Conservation (phyloP, 1,284 basidiomycete species). For the Cystobasidium pallidum region DNA sequence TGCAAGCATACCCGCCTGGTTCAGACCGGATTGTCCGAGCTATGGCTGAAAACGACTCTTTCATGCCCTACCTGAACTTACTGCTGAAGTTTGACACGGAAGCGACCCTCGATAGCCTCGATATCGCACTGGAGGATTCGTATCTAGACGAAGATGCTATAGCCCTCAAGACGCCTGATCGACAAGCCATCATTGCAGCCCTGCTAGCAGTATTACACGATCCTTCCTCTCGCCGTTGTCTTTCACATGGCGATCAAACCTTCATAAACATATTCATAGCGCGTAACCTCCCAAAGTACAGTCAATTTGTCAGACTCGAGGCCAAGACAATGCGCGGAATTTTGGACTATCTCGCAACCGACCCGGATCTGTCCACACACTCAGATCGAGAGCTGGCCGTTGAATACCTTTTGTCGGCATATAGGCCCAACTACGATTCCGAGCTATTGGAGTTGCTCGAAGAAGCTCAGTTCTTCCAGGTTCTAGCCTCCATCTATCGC, state of each 20-base stretch:
- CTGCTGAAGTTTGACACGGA: conserved; percentile 89
- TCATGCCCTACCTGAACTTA: conserved; percentile 82
- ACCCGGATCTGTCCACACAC: conserved; percentile 71
- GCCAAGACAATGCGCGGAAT: conserved; percentile 73
- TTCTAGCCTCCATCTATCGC: conserved; percentile 77
- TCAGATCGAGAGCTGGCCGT: conserved; percentile 94
- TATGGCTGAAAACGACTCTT: conserved; percentile 52
- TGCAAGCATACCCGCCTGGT: conserved; percentile 63
- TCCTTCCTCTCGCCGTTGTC: conserved; percentile 54
- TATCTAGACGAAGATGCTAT: conserved; percentile 67
- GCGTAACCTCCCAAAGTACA: conserved; percentile 94
- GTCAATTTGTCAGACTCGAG: conserved; percentile 77
- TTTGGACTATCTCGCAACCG: conserved; percentile 74
- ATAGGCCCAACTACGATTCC: conserved; percentile 78
- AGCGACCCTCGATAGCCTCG: conserved; percentile 88
- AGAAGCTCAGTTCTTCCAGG: conserved; percentile 83
- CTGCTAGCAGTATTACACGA: conserved; percentile 76
- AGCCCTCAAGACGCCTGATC: conserved; percentile 60
- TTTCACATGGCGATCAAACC: conserved; percentile 66
- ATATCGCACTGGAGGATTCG: conserved; percentile 90
- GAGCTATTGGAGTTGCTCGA: conserved; percentile 73
- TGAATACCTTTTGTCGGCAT: conserved; percentile 91
- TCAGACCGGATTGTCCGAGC: conserved; percentile 56
- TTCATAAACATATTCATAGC: conserved; percentile 95
- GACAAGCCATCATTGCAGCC: conserved; percentile 81